These are phyloP conservation scores for Rhodocollybia butyracea DNA, from an alignment of 768 basidiomycete species.

Conservation along the genomic window DNA sequence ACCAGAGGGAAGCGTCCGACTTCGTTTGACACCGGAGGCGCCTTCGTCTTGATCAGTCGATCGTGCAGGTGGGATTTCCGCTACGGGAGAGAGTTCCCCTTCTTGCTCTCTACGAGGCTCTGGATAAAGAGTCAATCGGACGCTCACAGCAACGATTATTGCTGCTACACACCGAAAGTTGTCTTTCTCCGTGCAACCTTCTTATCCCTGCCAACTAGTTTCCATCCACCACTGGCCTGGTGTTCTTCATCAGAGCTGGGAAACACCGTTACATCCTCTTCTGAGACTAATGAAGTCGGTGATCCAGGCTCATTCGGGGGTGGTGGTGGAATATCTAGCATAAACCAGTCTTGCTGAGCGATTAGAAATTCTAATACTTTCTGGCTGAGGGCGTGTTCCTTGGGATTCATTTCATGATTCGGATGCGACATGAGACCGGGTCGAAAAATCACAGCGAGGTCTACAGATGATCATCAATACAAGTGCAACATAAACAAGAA, in stretches of 20 bases:
- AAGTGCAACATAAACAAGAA: conserved; percentile 3
- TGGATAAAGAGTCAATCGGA: not conserved
- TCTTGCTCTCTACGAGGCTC: conserved; percentile 6
- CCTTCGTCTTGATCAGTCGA: conserved; percentile 25
- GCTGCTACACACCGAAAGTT: conserved; percentile 27
- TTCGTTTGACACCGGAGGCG: conserved; percentile 47
- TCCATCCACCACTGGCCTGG: conserved; percentile 50
- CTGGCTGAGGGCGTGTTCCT: conserved; percentile 86
- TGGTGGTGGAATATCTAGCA: conserved; percentile 82
- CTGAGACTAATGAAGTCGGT: conserved; percentile 20
- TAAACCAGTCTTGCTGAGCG: conserved; percentile 93
- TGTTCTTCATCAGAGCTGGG: conserved; percentile 49
- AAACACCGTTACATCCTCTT: conserved; percentile 38
- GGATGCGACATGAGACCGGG: conserved; percentile 93
- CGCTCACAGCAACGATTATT: not conserved
- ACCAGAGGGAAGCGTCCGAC: conserved; percentile 62
- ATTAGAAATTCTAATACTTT: conserved; percentile 93
- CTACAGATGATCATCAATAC: conserved; percentile 43
- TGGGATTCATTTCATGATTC: conserved; percentile 78
- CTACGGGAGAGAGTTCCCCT: conserved; percentile 44
- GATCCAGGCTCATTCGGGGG: conserved; percentile 32
- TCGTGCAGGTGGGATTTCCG: conserved; percentile 37
- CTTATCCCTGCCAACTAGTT: conserved; percentile 39
- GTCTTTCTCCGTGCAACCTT: conserved; percentile 55
- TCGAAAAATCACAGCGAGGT: conserved; percentile 96